These are phyloP conservation scores for Plasmodium vivax DNA, from an alignment of 169 alveolate species.

Conservation along the genomic window DNA sequence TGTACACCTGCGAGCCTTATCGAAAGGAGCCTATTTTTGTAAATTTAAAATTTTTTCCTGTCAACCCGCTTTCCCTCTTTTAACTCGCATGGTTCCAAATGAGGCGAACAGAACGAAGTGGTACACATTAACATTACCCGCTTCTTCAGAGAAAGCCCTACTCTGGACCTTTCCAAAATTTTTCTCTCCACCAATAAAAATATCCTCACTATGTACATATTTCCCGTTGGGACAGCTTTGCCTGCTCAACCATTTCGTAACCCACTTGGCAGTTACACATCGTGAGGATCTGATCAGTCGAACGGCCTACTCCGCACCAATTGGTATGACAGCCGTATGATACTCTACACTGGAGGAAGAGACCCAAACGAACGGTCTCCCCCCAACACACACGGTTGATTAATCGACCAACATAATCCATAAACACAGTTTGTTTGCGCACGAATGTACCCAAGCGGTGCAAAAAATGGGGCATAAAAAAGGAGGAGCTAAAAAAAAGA, in stretches of 20 bases:
- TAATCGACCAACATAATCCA: neutral
- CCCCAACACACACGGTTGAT: neutral
- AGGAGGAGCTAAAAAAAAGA: neutral
- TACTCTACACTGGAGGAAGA: neutral
- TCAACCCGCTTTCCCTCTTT: neutral
- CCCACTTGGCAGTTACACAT: neutral
- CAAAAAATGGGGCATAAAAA: neutral
- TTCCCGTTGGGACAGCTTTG: neutral
- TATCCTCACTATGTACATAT: neutral
- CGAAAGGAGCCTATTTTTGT: conserved; percentile 8
- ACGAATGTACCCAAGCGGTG: neutral
- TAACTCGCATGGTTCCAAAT: neutral
- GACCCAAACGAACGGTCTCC: neutral
- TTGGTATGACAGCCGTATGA: neutral
- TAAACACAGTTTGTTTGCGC: neutral
- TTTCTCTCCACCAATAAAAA: neutral
- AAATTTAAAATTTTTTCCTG: conserved; percentile 2
- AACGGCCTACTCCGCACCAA: neutral
- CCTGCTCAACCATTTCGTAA: neutral
- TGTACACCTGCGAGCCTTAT: neutral
- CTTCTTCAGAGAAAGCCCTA: neutral
- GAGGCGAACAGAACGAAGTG: neutral
- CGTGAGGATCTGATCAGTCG: neutral
- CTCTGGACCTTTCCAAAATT: neutral
- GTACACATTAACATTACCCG: neutral